A percentile compares a stretch with the other conserved stretches of the same genome.
These are phyloP conservation scores for Puccinia triticina DNA, from an alignment of 1,284 basidiomycete genomes.

Conservation along the genomic window DNA sequence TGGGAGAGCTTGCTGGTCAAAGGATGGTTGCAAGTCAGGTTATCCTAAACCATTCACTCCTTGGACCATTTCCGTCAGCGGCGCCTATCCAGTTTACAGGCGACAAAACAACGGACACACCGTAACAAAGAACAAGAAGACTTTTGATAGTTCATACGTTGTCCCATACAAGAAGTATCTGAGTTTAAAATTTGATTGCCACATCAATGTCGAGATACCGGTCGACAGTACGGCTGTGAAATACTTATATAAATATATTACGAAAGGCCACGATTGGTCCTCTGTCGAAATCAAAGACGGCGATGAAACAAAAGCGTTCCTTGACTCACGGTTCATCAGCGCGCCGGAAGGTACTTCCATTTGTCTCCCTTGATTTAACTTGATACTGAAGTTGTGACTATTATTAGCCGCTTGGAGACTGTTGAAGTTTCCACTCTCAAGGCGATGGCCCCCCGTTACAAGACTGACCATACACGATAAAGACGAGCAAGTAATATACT, in stretches of 20 bases:
- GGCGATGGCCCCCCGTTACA: too few relatives aligned
- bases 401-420: slow-evolving; percentile 61
- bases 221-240: neutral
- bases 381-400: slow-evolving; percentile 52
- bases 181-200: too few relatives aligned
- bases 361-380: neutral
- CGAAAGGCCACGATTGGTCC: neutral
- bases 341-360: slow-evolving; percentile 5
- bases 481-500: neutral
- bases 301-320: slow-evolving; percentile 23
- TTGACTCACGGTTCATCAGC: neutral
- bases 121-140: too few relatives aligned
- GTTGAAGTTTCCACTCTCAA: slow-evolving; percentile 59
- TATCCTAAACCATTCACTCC: neutral
- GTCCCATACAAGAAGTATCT: too few relatives aligned
- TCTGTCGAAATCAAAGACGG: neutral
- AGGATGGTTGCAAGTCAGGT: neutral
- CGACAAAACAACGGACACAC: neutral
- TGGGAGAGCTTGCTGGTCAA: neutral
- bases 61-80: neutral
- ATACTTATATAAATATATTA: slow-evolving; percentile 32
- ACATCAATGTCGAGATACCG: slow-evolving; percentile 30
- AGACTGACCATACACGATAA: neutral
- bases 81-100: too few relatives aligned
- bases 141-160: too few relatives aligned